Base-by-base conservation (phyloP, 345 rosid genomes). In the Dovyalis caffra region DNA sequence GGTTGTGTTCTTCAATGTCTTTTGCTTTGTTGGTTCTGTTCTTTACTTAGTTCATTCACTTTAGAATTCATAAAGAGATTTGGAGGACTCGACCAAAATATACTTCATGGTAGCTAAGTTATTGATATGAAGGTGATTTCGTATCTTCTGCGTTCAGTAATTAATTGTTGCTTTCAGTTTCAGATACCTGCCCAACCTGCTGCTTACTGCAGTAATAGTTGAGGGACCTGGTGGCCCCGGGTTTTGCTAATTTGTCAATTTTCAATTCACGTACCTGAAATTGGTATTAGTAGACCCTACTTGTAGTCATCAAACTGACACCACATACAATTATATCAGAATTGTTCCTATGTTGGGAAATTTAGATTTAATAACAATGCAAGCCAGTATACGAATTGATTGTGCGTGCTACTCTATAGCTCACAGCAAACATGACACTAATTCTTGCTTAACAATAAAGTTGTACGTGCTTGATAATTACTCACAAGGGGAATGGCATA, bases 171-270 rank as follows among this genome's bases (percentile, higher is more conserved):
- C 77, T 68, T 78, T 77, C 14, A 69, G 66, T 72, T 62, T 69
- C 49, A n/a, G 34, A 70, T 62, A 49, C 64, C 15, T 8, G 21
- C 34, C 62, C 53, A 51, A 32, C 32, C 25, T n/a, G n/a, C n/a
- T n/a, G n/a, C n/a, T 18, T 38, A 37, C 74, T 60, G 45, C 47
- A 49, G 71, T 77, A 32, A 69, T 71, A 68, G 32, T 38, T 23
- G 76, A 68, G 74, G 81, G 84, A 25, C 70, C 81, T 37, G 32
- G 37, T 63, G 74, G 72, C 56, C 45, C 33, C 68, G 2, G 43
- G 70, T 49, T 79, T 65, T 70, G 53, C 70, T 53, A 58, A 38
- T 62, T 75, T 69, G 67, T 76, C 79, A 74, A 68, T 70, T 60
- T 74, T 43, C 15, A 35, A 29, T 81, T 56, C 66, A 53, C 66